Percentiles rank a stretch among this genome's conserved stretches.
phyloP scores from a whole-genome alignment of 2,329 filamentous ascomycete genomes.

The Sporothrix dimorphospora region DNA sequence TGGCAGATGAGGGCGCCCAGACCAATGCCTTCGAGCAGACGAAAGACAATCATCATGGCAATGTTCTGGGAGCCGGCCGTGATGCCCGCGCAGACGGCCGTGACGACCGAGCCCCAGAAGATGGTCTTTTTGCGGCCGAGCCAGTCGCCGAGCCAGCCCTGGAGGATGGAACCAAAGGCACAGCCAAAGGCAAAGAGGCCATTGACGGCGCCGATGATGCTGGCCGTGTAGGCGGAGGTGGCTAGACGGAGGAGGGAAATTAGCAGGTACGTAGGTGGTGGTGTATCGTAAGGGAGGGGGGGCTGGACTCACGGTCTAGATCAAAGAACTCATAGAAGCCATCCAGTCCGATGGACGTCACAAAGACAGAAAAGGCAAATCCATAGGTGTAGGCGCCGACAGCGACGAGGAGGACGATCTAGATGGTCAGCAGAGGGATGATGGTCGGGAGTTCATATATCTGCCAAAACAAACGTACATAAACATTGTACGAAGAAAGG shows the following conservation, averaged over 20 bases:
- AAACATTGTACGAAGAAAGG: neutral
- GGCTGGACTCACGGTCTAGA: neutral
- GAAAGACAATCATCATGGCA: slow-evolving; percentile 5
- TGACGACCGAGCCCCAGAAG: neutral
- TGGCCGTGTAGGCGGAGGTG: neutral
- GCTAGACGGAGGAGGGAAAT: neutral
- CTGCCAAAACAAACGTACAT: neutral
- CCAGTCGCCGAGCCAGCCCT: neutral
- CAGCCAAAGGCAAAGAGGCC: neutral
- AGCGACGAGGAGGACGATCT: slow-evolving; percentile 3
- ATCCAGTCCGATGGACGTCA: slow-evolving; percentile 7
- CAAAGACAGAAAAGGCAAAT: slow-evolving; percentile 7
- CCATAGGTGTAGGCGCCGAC: neutral
- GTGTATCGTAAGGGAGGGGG: neutral
- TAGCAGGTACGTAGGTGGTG: no score
- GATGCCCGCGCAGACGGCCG: neutral
- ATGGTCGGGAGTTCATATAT: neutral
- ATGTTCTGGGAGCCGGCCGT: neutral
- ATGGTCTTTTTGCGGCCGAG: neutral
- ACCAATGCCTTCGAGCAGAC: neutral
- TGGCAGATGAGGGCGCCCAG: neutral
- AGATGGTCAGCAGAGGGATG: neutral
- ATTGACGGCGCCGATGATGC: neutral
- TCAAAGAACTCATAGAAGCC: slow-evolving; percentile 13
- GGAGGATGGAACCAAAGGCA: neutral